Evolutionary conservation across 225 moss, liverwort and hornwort genomes (phyloP).

Genomic region (Sphagnum contortum): DNA sequence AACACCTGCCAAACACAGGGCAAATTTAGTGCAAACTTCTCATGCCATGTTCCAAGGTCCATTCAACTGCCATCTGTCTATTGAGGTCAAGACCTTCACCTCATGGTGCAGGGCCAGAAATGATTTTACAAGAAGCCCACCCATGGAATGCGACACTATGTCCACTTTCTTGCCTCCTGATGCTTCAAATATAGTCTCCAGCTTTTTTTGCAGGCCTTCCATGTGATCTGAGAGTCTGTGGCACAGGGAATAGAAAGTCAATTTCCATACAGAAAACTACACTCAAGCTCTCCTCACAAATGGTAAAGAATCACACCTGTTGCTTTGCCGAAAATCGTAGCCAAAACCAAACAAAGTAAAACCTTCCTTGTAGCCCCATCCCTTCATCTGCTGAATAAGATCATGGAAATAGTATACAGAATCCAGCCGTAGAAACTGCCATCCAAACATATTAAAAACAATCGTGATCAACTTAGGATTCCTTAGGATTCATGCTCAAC

Average conservation of each 20-base stretch:
- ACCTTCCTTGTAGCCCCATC: conserved; percentile 91
- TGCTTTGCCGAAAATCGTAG: conserved; percentile 98
- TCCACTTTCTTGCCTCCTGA: conserved; percentile 89
- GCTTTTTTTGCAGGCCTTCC: conserved; percentile 65
- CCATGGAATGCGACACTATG: conserved; percentile 90
- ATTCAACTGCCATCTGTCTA: too few species aligned
- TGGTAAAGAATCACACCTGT: conserved; percentile 32
- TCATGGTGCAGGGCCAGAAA: conserved; percentile 72
- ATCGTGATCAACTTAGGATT: background rate
- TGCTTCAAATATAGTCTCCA: conserved; percentile 68
- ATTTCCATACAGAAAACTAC: too few species aligned
- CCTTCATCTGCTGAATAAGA: conserved; percentile 64
- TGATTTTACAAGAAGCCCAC: conserved; percentile 76
- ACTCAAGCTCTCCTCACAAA: too few species aligned
- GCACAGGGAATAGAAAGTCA: background rate
- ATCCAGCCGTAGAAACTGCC: conserved; percentile 83
- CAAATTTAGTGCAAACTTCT: background rate
- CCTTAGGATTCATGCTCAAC: background rate
- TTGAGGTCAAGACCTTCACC: conserved; percentile 22
- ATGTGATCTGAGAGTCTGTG: conserved; percentile 87
- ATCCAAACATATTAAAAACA: background rate
- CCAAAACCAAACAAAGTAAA: conserved; percentile 94
- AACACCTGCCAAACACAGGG: background rate
- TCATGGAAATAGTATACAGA: conserved; percentile 94
- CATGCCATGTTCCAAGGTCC: too few species aligned